Evolutionary conservation across 176 grass and related monocot species (phyloP).

Genomic region (Eleusine coracana): DNA sequence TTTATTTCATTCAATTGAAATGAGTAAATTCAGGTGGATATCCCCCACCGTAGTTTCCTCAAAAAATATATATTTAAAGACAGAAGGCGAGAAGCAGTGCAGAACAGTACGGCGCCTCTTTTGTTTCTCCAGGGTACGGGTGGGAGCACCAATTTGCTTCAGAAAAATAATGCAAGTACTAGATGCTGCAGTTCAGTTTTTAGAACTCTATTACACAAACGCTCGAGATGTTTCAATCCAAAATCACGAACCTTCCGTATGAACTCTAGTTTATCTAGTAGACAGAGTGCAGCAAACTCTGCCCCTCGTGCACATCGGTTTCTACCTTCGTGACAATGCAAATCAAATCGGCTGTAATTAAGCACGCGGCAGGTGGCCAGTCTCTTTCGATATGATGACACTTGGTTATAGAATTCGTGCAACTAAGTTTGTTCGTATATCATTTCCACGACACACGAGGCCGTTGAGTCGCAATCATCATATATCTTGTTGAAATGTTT

Average conservation of each 20-base stretch:
- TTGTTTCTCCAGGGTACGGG: too few relatives aligned
- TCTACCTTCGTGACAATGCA: not conserved
- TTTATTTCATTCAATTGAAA: too few relatives aligned
- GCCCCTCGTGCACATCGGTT: not conserved
- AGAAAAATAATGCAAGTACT: too few relatives aligned
- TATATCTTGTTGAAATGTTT: not conserved
- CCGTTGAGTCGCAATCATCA: not conserved
- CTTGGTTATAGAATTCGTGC: not conserved
- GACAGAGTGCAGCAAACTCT: not conserved
- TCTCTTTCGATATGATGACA: constrained; percentile 14
- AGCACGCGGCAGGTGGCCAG: not conserved
- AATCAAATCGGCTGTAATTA: not conserved
- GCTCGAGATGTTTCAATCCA: not conserved
- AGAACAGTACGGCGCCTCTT: too few relatives aligned
- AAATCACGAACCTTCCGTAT: not conserved
- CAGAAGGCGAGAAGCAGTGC: too few relatives aligned
- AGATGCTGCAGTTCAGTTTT: too few relatives aligned
- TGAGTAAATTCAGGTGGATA: too few relatives aligned
- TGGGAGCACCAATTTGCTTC: too few relatives aligned
- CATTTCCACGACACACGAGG: not conserved
- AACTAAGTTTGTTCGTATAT: not conserved
- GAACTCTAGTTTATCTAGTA: not conserved
- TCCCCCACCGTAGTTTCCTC: too few relatives aligned
- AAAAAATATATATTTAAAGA: too few relatives aligned
- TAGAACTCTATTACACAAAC: not conserved